Evolutionary conservation across 306 rosid genomes (phyloP), one percentile per base, ranked within the genome.

Genomic region (Purshia tridentata): DNA sequence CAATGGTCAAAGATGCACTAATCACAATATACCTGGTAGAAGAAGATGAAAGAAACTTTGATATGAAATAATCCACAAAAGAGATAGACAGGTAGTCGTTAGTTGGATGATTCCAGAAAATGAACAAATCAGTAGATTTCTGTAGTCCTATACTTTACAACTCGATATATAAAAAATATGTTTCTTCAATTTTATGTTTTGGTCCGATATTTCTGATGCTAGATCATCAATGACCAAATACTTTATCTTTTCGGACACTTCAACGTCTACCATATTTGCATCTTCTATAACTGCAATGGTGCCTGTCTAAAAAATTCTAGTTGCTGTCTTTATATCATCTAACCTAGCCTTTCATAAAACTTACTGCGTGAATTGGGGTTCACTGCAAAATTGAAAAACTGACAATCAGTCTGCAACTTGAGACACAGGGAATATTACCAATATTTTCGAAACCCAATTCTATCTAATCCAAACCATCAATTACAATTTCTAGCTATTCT

Each of bases 1-100:
- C 62, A 69, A 69, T 15, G 56, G 35, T 37, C 72, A 73, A 73
- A 73, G 4, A 37, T 52, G 52, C 9, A 52, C 9, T 1, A 9
- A 51, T 22, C 50, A 50, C 19, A 55, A 67, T 62, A 39, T 19
- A 48, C 15, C 59, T 29, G n/a, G 6, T 19, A 49, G 22, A 76
- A 41, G 23, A 61, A 23, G 45, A 50, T 60, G 39, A 23, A 9
- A 51, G 22, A 22, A 20, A 14, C 42, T 48, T 66, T 23, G 5
- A 23, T 7, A 47, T 13, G 56, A 11, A 49, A 42, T 22, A 42
- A 44, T 53, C 41, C 41, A 42, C 23, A 10, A 74, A 19, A 13
- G 46, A 63, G 63, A 12, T 51, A 58, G 46, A 39, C 41, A 41
- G 6, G 8, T 13, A 47, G 1, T 41, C 62, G 12, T 40, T 14